phyloP scores from a whole-genome alignment of 78 protist species.

The Cavenderia fasciculata region DNA sequence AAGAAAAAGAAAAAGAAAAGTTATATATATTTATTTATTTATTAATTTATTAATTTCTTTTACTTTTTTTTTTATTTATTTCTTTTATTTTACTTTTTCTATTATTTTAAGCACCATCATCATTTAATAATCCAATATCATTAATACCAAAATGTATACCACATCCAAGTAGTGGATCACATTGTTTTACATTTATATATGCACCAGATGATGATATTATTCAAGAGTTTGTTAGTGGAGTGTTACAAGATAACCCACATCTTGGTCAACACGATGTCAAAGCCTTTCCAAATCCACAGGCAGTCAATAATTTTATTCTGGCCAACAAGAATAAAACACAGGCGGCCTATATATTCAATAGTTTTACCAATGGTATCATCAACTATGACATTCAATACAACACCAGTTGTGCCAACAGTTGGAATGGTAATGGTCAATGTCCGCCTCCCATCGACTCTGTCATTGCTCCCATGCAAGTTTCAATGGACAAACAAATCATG shows the following conservation, averaged over 20 bases:
- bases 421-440: neutral
- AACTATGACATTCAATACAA: conserved; percentile 27
- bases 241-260: conserved; percentile 3
- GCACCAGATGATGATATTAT: neutral
- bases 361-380: neutral
- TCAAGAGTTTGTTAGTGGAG: neutral
- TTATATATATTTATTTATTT: too few species aligned
- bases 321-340: conserved; percentile 31
- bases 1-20: too few species aligned
- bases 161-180: neutral
- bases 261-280: neutral
- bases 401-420: neutral
- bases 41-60: neutral
- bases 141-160: conserved; percentile 30
- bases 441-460: conserved; percentile 13
- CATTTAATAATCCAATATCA: neutral
- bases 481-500: conserved; percentile 25
- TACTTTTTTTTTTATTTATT: neutral
- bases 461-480: conserved; percentile 35
- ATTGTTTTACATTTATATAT: conserved; percentile 25
- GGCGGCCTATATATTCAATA: conserved; percentile 48
- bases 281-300: neutral
- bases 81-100: neutral
- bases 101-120: neutral
- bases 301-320: conserved; percentile 12